Evolutionary conservation across 176 grass and related monocot genomes (phyloP), one percentile per base, ranked within the genome.

Genomic region (Eleusine indica): DNA sequence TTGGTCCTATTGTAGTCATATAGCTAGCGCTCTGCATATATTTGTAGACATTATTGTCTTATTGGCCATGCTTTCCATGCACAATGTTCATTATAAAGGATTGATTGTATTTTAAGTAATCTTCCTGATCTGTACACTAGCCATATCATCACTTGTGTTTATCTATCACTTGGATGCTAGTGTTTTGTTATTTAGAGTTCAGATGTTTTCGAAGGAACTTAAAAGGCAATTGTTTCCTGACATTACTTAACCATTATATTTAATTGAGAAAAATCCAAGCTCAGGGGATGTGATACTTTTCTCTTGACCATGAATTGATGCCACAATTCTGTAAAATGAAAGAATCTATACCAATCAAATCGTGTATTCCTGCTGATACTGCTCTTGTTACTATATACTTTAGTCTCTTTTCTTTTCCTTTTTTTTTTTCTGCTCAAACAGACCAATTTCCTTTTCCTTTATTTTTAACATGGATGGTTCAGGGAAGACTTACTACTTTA

Each of bases 401-500:
- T 62, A 54, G 4, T 39, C 63, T 76, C n/a, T 17, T 18, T 38
- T 51, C 12, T 48, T 71, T 63, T 75, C 32, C 80, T 89, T 80
- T 54, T 19, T 1, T 25, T 25, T 25, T 35, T 35, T 35, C 19
- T 60, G 25, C 17, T 76, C 8, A 62, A 52, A 46, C 67, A 28
- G 60, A 58, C 68, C 21, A 18, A 19, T 67, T 14, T 66, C 71
- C 40, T 66, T 37, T 71, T 15, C 43, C 8, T 70, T 88, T n/a
- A 9, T 68, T 68, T 30, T 70, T 84, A 83, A 52, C 86, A 58
- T 46, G 25, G n/a, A 83, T 76, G 73, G 53, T 77, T 64, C 44
- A 82, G 22, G 70, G n/a, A 71, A 63, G 64, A 49, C 80, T 54
- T 64, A 46, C 71, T 83, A 37, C 46, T 81, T 39, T 63, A 19